Base-by-base conservation (phyloP, 148 eudicot species). In the Fagopyrum esculentum region DNA sequence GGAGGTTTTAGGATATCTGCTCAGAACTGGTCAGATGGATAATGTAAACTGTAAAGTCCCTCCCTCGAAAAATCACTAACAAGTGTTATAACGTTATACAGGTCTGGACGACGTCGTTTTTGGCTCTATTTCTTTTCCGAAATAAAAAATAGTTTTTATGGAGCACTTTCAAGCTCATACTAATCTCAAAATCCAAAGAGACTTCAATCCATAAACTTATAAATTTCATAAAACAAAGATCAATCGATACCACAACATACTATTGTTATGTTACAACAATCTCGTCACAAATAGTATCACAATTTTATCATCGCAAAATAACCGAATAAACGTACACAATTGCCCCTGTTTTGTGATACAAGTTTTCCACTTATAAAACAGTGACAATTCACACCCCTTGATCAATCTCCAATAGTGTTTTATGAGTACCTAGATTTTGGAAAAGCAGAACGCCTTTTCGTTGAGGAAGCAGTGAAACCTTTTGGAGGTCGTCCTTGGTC, bases 1-100 rank as follows among this genome's bases (percentile, higher is more conserved):
- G 46, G 71, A 40, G 71, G 71, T 40, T 66, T 66, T 66, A 66
- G 71, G 71, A 66, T 40, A 30, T 66, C 46, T 66, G 71, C 46
- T 40, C 1, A 46, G n/a, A 66, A 43, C n/a, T 40, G 6, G 71
- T 35, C 47, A 40, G 71, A 66, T 66, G 71, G 71, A 66, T 66
- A 66, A 66, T 66, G 71, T 13, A 12, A 66, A 66, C 35, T 66
- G 71, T 13, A 12, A 66, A 40, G 15, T 40, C 17, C 45, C 69
- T 13, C 10, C 46, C 12, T 49, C 52, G 52, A 13, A 64, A 64
- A 13, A 7, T 60, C 68, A 0, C 40, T 35, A 1, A 35, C 40
- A 2, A 61, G 43, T 26, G 9, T 9, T 35, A 35, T 35, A 35
- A 35, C 40, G 40, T 35, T 35, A 35, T 35, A 7, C 29, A 57